Evolutionary conservation across 805 yeast genomes (phyloP).

Genomic region (Brettanomyces bruxellensis): DNA sequence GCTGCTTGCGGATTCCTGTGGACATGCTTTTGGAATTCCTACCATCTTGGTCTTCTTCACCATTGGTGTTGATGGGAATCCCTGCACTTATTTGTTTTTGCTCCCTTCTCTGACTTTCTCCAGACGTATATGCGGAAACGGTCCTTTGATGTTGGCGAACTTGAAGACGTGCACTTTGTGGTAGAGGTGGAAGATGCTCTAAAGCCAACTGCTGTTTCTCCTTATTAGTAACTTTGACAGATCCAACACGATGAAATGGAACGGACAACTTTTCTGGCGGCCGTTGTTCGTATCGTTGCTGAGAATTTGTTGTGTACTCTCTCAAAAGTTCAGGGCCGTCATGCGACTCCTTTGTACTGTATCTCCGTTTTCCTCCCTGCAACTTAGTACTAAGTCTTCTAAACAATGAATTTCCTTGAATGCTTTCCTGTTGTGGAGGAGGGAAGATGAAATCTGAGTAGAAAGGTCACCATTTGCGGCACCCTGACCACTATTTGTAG

Average conservation of each 20-base stretch:
- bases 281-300: not conserved
- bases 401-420: constrained; percentile 20
- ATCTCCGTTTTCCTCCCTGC: not conserved
- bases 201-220: constrained; percentile 33
- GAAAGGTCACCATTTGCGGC: constrained; percentile 3
- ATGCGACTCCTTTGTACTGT: not conserved
- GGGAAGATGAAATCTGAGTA: constrained; percentile 6
- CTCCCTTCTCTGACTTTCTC: not conserved
- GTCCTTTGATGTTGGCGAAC: constrained; percentile 28
- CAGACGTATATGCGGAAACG: constrained; percentile 28
- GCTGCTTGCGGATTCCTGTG: not conserved
- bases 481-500: constrained; percentile 3
- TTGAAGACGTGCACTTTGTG: constrained; percentile 19
- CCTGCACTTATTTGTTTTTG: constrained; percentile 12
- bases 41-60: too few relatives aligned
- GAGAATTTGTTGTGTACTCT: not conserved
- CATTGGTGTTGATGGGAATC: constrained; percentile 19
- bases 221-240: constrained; percentile 51
- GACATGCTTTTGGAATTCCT: too few relatives aligned
- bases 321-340: not conserved
- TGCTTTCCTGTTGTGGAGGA: constrained; percentile 11
- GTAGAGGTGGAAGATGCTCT: constrained; percentile 18
- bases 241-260: constrained; percentile 45
- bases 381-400: constrained; percentile 26
- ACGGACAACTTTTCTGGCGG: too few relatives aligned